Percentiles rank a stretch among this genome's conserved stretches.
Evolutionary conservation across 2,329 filamentous ascomycete genomes (phyloP).

Genomic region (Gaeumannomyces sp.): DNA sequence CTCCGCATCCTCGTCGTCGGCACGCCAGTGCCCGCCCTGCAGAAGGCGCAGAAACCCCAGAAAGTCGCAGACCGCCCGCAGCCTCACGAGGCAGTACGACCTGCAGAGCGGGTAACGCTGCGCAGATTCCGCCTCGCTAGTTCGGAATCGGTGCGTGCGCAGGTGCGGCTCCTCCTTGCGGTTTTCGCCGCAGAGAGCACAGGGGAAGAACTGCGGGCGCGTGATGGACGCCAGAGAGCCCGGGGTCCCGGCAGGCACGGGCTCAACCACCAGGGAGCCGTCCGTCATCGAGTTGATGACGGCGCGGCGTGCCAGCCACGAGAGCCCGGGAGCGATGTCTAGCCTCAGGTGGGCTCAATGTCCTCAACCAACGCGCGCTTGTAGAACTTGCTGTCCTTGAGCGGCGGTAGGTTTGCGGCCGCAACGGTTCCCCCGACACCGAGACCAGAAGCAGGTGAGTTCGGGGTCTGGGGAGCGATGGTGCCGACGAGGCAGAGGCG

Average conservation of each 20-base stretch:
- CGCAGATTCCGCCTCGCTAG: slow-evolving; percentile 77
- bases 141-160: slow-evolving; percentile 81
- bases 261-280: slow-evolving; percentile 83
- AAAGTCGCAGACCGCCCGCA: slow-evolving; percentile 88
- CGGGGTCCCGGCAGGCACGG: slow-evolving; percentile 53
- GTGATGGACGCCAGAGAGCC: slow-evolving; percentile 33
- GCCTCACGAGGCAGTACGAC: slow-evolving; percentile 73
- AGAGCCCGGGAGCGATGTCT: slow-evolving; percentile 83
- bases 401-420: slow-evolving; percentile 43
- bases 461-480: slow-evolving; percentile 52
- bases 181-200: slow-evolving; percentile 82
- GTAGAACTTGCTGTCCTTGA: slow-evolving; percentile 92
- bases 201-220: slow-evolving; percentile 58
- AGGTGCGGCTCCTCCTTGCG: slow-evolving; percentile 65
- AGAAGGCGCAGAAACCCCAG: slow-evolving; percentile 86
- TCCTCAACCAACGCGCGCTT: slow-evolving; percentile 85
- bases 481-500: slow-evolving; percentile 38
- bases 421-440: slow-evolving; percentile 25
- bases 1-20: slow-evolving; percentile 76
- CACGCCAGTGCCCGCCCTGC: slow-evolving; percentile 85
- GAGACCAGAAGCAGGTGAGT: slow-evolving; percentile 48
- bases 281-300: slow-evolving; percentile 79
- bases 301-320: slow-evolving; percentile 83
- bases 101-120: slow-evolving; percentile 81
- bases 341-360: slow-evolving; percentile 90